phyloP scores from a whole-genome alignment of 202 grass and related monocot species.

The Eragrostis tef region DNA sequence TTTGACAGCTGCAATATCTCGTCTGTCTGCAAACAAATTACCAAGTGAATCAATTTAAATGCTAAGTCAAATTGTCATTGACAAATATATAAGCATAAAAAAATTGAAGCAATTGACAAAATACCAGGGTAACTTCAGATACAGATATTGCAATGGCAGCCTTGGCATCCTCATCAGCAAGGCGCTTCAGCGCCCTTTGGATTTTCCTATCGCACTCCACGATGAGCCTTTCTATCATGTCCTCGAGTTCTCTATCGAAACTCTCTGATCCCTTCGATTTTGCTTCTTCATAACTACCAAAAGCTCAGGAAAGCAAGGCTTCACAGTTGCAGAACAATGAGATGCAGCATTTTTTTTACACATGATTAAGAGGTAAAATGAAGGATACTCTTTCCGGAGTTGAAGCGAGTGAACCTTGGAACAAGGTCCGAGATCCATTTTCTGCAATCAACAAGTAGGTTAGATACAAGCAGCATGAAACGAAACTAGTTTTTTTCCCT shows the following conservation, averaged over 20 bases:
- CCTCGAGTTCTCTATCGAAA: conserved; percentile 86
- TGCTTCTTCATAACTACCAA: conserved; percentile 81
- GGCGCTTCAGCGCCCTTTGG: conserved; percentile 92
- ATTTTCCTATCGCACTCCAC: conserved; percentile 98
- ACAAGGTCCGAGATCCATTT: conserved; percentile 98
- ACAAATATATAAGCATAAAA: neutral
- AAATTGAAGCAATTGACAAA: neutral
- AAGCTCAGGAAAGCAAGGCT: conserved; percentile 58
- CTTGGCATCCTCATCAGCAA: conserved; percentile 87
- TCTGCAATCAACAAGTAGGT: conserved; percentile 51
- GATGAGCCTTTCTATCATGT: conserved; percentile 84
- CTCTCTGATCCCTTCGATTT: conserved; percentile 69
- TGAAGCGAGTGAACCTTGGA: conserved; percentile 89
- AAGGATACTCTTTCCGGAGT: conserved; percentile 95
- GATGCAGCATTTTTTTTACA: neutral
- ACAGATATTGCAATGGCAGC: conserved; percentile 96
- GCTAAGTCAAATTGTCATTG: neutral
- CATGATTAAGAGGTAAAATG: neutral
- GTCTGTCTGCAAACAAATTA: conserved; percentile 58
- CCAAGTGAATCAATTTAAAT: conserved; percentile 15
- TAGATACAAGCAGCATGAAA: neutral
- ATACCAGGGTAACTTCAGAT: conserved; percentile 87
- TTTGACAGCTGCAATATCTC: conserved; percentile 82
- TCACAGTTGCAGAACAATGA: neutral
- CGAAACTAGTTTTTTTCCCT: neutral